Base-by-base conservation (phyloP, 345 rosid genomes). In the Geranium brycei region DNA sequence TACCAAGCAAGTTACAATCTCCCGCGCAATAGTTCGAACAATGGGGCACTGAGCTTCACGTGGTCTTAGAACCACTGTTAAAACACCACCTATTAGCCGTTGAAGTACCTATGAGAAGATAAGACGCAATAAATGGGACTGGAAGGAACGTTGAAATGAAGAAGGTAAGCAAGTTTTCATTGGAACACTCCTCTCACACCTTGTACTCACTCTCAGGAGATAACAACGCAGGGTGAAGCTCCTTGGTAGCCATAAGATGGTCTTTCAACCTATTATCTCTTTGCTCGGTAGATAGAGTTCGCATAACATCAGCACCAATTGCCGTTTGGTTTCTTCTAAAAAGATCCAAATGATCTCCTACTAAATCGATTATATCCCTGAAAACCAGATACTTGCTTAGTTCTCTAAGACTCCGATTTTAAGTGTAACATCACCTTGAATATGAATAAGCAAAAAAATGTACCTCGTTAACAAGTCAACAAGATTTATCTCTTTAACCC, bases 131-230 rank as follows among this genome's bases (percentile, higher is more conserved):
- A 31, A 47, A 51, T 53, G 41, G 61, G 67, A 64, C 53, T 31
- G 51, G 41, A 35, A 35, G 41, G 1, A 35, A 35, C 41, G 3
- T 3, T 35, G 41, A 35, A 35, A 35, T 35, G 15, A 57, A 35
- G 61, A 68, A 62, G 66, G 55, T 51, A 31, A 60, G 35, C 28
- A 38, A 17, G 4, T 2, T 63, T 57, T 67, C 65, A 65, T 67
- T 51, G 38, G 73, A 77, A 81, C 63, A 56, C 75, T 75, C 75
- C 75, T 64, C 76, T 81, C 90, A 75, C 84, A 95, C 99, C 99
- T 91, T 91, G 89, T 91, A 88, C 91, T 95, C 99, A 82, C 91
- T 87, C 91, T 85, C 93, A 59, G 87, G 80, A 73, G 99, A 87
- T 31, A 84, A 58, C 64, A 91, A 66, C 62, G 96, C 95, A 23